Conservation (phyloP, 2,329 filamentous ascomycete genomes). For the Fonsecaea multimorphosa region DNA sequence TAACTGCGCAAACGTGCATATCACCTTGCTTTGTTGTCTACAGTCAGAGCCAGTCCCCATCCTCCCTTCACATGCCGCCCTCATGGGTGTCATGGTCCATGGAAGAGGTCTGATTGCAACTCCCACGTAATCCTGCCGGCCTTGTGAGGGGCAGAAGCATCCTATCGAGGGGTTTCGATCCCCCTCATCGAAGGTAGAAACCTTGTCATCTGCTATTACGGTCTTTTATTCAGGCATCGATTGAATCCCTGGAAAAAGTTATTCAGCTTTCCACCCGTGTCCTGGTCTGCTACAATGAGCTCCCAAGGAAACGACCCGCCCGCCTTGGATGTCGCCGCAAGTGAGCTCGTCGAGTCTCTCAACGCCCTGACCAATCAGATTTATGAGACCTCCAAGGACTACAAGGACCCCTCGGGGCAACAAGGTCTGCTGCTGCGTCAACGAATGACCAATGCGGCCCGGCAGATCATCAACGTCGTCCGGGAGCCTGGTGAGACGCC, state of each 20-base stretch:
- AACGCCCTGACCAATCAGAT: constrained; percentile 10
- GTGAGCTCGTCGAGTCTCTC: constrained; percentile 2
- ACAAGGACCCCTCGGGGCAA: constrained; percentile 14
- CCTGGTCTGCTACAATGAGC: neutral
- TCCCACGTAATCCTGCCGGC: neutral
- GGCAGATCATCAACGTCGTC: constrained; percentile 1
- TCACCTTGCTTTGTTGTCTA: neutral
- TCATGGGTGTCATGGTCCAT: constrained; percentile 1
- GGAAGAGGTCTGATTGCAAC: constrained; percentile 1
- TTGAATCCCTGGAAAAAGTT: neutral
- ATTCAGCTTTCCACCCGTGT: constrained; percentile 1
- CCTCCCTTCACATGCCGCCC: neutral
- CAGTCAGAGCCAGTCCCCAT: neutral
- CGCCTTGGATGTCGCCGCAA: neutral
- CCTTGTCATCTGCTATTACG: neutral
- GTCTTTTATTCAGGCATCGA: constrained; percentile 1
- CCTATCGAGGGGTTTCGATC: neutral
- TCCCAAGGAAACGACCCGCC: constrained; percentile 3
- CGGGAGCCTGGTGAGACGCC: constrained; percentile 1
- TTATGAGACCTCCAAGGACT: constrained; percentile 4
- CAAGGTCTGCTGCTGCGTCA: constrained; percentile 7
- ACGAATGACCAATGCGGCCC: constrained; percentile 2
- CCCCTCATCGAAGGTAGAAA: neutral
- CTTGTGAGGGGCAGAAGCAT: neutral
- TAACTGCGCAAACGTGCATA: neutral